phyloP scores from a whole-genome alignment of 2,329 filamentous ascomycete genomes.

The Aspergillus carbonarius region DNA sequence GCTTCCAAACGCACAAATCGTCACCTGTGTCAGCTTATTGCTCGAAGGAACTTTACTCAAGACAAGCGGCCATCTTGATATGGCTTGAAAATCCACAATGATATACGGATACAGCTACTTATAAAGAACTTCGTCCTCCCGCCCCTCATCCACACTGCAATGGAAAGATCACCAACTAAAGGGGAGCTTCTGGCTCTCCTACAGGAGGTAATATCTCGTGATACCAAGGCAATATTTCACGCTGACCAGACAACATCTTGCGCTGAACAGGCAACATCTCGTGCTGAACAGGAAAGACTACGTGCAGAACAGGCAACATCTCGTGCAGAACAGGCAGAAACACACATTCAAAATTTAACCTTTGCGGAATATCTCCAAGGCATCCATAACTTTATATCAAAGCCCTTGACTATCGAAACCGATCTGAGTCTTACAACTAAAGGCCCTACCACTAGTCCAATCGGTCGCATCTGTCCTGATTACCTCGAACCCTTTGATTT shows the following conservation, averaged over 20 bases:
- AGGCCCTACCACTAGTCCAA: conserved; percentile 6
- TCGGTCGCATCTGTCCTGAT: conserved; percentile 2
- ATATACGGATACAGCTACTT: no score
- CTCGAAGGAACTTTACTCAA: no score
- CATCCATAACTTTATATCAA: conserved; percentile 6
- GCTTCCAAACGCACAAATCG: no score
- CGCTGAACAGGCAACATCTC: background rate
- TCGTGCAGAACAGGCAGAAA: background rate
- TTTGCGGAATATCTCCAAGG: conserved; percentile 7
- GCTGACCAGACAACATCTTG: background rate
- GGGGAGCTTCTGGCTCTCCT: background rate
- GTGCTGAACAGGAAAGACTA: background rate
- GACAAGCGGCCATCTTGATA: no score
- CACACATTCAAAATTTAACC: background rate
- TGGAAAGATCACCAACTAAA: background rate
- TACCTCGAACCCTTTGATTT: conserved; percentile 4
- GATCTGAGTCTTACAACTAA: background rate
- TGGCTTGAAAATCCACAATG: no score
- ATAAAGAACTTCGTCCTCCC: no score
- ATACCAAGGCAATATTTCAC: background rate
- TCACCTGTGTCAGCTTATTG: no score
- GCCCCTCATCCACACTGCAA: no score
- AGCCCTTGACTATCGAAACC: conserved; percentile 2
- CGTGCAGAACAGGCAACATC: background rate
- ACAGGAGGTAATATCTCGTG: background rate